Evolutionary conservation across 352 stramenopile species (phyloP), one percentile per base, ranked within the genome.

Genomic region (Globisporangium recalcitrans): DNA sequence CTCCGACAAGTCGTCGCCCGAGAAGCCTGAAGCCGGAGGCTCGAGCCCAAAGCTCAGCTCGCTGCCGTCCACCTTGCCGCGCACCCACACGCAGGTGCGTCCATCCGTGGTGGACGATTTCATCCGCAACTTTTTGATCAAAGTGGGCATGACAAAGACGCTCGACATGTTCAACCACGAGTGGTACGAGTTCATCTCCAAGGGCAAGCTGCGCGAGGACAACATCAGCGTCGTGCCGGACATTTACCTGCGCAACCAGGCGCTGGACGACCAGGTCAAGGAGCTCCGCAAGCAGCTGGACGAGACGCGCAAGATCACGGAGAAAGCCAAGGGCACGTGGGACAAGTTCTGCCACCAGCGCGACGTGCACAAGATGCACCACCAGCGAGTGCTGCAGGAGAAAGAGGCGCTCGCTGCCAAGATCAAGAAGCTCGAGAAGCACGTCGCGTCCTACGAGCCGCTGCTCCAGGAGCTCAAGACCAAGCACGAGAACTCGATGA

Each of bases 101-200:
- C 92, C 92, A 6, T 81, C 88, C 0, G 89, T 98, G 11, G 84
- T 97, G 26, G 93, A 98, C 69, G 93, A 98, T 58, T 98, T 98
- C 51, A 88, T 98, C 64, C 87, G 91, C 36, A 98, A 98, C 63
- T 98, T 98, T 67, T 73, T 98, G 49, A 97, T 98, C 71, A 98
- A 98, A 64, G 71, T 95, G 14, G 80, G 85, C 34, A 96, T 98
- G 79, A 59, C 75, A 7, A 74, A 80, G 27, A 97, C 93, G 52
- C 82, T 98, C 31, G 91, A 98, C 59, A 79, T 78, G 64, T 98
- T 98, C 73, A 98, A 98, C 70, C 93, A 95, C 63, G 94, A 98
- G 74, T 98, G 94, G 93, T 98, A 97, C 75, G 91, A 98, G 64
- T 90, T 98, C 48, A 75, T 96, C 57, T 75, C 87, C 29, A 98